Evolutionary conservation across 495 filamentous ascomycete species (phyloP).

Genomic region (Penicillium fimorum): DNA sequence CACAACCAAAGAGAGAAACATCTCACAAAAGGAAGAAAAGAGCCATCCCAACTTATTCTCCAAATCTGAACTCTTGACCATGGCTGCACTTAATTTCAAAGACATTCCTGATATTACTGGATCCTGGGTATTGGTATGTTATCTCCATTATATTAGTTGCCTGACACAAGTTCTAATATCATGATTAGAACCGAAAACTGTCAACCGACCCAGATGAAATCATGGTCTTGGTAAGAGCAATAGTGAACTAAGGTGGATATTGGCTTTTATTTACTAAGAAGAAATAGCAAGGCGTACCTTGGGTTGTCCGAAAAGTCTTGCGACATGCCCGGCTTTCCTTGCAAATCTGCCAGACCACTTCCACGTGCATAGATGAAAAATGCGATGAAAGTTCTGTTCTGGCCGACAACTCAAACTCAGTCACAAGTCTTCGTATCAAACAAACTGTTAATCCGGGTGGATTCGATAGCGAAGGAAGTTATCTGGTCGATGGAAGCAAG

Average conservation of each 20-base stretch:
- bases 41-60: background rate
- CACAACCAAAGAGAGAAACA: background rate
- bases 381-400: background rate
- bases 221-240: constrained; percentile 15
- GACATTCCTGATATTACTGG: constrained; percentile 14
- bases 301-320: constrained; percentile 18
- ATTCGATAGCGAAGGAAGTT: constrained; percentile 19
- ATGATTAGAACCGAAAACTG: constrained; percentile 18
- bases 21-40: background rate
- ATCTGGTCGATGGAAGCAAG: constrained; percentile 11
- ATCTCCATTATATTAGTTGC: background rate
- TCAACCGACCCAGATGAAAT: constrained; percentile 24
- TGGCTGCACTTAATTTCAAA: constrained; percentile 11
- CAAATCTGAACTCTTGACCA: background rate
- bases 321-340: constrained; percentile 17
- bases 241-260: background rate
- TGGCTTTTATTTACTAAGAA: background rate
- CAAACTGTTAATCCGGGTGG: constrained; percentile 19
- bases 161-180: background rate
- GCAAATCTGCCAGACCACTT: constrained; percentile 15
- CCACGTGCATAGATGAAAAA: background rate
- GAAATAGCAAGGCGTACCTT: constrained; percentile 24
- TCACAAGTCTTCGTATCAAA: constrained; percentile 18
- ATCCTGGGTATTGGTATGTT: constrained; percentile 21
- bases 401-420: background rate